These are phyloP conservation scores for Magnolia changhungtana DNA, from an alignment of 164 flowering plant species.

Conservation along the genomic window DNA sequence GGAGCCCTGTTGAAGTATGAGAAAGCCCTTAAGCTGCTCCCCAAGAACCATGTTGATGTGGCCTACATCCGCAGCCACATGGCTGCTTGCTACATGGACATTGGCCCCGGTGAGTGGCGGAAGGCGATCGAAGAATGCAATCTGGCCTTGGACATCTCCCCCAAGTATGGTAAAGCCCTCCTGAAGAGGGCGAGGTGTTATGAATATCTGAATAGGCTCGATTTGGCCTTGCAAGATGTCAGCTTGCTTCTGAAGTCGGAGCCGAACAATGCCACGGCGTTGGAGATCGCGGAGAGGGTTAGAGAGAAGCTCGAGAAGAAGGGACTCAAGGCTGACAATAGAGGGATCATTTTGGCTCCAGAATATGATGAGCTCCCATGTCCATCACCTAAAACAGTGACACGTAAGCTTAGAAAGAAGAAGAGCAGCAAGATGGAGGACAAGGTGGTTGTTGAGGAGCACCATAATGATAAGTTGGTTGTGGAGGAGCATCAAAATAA, in stretches of 20 bases:
- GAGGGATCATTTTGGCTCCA: conserved; percentile 31
- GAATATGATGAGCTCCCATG: conserved; percentile 37
- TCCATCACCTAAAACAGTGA: conserved; percentile 24
- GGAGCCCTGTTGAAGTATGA: conserved; percentile 81
- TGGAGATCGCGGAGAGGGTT: conserved; percentile 68
- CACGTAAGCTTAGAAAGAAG: not conserved
- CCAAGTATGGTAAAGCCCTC: conserved; percentile 80
- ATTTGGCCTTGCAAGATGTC: conserved; percentile 75
- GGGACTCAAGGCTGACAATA: conserved; percentile 36
- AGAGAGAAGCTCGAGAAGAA: conserved; percentile 37
- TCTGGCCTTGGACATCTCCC: conserved; percentile 75
- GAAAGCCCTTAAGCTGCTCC: conserved; percentile 75
- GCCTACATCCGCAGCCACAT: conserved; percentile 64
- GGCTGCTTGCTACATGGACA: conserved; percentile 89
- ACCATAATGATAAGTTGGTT: conserved; percentile 28
- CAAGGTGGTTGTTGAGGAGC: not conserved
- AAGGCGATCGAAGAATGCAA: conserved; percentile 77
- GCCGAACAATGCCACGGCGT: conserved; percentile 64
- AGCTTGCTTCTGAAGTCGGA: conserved; percentile 50
- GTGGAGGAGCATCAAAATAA: conserved; percentile 46
- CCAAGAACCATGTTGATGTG: conserved; percentile 62
- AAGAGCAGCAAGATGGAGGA: not conserved
- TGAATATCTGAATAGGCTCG: conserved; percentile 65
- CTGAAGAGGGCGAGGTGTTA: conserved; percentile 83
- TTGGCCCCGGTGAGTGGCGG: conserved; percentile 68